Evolutionary conservation across 306 rosid species (phyloP), one percentile per base, ranked within the genome.

Genomic region (Carpinus fangiana): DNA sequence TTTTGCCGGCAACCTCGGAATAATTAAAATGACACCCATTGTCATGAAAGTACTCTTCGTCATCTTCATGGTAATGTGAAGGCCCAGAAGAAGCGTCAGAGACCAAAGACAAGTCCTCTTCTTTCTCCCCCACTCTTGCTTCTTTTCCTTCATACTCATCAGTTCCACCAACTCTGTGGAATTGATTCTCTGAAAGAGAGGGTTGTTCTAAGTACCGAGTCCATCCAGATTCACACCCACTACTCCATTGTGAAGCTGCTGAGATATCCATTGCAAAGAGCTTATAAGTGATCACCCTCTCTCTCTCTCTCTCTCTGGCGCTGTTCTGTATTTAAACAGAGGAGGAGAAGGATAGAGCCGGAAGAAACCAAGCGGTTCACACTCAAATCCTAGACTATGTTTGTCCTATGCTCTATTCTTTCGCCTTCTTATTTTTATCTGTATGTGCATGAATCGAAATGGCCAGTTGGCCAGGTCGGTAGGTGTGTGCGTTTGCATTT

Each of bases 11-110:
- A 52, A 45, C 68, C 43, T 76, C 75, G 31, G 84, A 67, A 77
- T 90, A 52, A 80, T 56, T 64, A 45, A 72, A 61, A 20, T 77
- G 68, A 60, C 61, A 73, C 36, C 85, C 83, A 76, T 88, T 79
- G 67, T 87, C 87, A 60, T 71, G 74, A 56, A 70, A 76, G 78
- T 80, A 75, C 46, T 84, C 86, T 62, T 84, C 82, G 55, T 81
- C 80, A 12, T 66, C 78, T 8, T 88, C 88, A 55, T 80, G 84
- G 79, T 72, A 82, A 87, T 89, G 89, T 54, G 96, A 93, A 76
- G 96, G 97, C 36, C 97, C 97, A 43, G 98, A 94, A 53, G 97
- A 92, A 77, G 98, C 98, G 83, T 94, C 97, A 54, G 98, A 94
- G 9, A 94, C 87, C 96, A 94, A 92, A 0, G 97, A 94, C 4